phyloP scores from a whole-genome alignment of 2,329 filamentous ascomycete species.

The Aspergillus hortae region DNA sequence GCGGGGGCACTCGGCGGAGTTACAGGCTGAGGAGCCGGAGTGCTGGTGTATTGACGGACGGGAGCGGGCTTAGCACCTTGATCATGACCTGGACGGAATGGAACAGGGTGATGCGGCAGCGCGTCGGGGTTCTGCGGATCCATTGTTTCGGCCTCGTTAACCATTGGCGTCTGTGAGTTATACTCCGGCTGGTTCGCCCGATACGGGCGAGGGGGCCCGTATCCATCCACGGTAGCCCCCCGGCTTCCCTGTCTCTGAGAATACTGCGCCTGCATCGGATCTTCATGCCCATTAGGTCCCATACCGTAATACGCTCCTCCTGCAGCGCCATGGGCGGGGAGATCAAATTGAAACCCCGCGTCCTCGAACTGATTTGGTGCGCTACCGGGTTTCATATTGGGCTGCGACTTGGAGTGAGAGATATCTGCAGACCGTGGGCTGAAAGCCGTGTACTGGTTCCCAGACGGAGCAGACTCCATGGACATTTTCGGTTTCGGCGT shows the following conservation, averaged over 20 bases:
- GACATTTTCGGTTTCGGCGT: slow-evolving; percentile 25
- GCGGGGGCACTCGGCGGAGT: slow-evolving; percentile 15
- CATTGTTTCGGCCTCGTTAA: slow-evolving; percentile 12
- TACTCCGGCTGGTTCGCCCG: slow-evolving; percentile 20
- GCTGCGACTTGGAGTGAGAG: slow-evolving; percentile 43
- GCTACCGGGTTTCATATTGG: slow-evolving; percentile 37
- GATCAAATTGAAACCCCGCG: slow-evolving; percentile 68
- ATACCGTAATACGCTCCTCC: slow-evolving; percentile 19
- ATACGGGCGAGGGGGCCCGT: slow-evolving; percentile 19
- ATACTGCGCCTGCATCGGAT: slow-evolving; percentile 15
- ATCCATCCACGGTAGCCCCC: slow-evolving; percentile 12
- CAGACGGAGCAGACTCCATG: slow-evolving; percentile 14
- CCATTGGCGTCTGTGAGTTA: slow-evolving; percentile 12
- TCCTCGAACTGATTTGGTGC: slow-evolving; percentile 36
- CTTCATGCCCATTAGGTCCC: slow-evolving; percentile 18
- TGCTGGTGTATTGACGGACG: slow-evolving; percentile 50
- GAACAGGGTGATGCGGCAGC: slow-evolving; percentile 53
- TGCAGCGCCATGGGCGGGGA: slow-evolving; percentile 45
- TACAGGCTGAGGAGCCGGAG: not conserved
- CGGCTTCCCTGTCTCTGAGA: slow-evolving; percentile 12
- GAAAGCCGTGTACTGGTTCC: slow-evolving; percentile 35
- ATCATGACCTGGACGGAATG: slow-evolving; percentile 52
- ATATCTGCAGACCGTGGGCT: slow-evolving; percentile 27
- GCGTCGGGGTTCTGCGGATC: slow-evolving; percentile 49
- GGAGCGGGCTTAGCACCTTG: slow-evolving; percentile 48